Base-by-base conservation (phyloP, 768 basidiomycete species). In the Epithele typhae region DNA sequence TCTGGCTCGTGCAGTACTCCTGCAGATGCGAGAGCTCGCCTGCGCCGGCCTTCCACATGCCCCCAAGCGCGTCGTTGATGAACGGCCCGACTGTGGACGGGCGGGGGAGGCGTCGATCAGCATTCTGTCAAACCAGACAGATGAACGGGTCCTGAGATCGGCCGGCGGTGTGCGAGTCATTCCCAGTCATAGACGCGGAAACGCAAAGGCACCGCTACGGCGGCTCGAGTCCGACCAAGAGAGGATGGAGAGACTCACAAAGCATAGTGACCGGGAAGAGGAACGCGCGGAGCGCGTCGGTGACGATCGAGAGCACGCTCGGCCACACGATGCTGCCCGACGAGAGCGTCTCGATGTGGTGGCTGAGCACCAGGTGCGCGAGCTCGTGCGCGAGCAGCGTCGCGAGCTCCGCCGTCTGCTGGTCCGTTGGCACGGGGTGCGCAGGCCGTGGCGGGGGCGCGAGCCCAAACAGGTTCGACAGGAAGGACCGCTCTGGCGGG, bases 351-450 rank as follows among this genome's bases (percentile, higher is more conserved):
- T 96, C 92, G 34, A 96, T 72, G 64, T 96, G 93, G 61, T 96
- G 93, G 0, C 88, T 84, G 1, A 96, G 75, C 33, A 97, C 68
- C 22, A 99, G 74, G 69, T 99, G 96, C 0, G 93, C 79, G 45
- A 98, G 77, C 64, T 99, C 96, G 61, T 99, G 96, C 1, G 93
- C 84, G 4, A 99, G 76, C 1, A 99, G 77, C 46, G 91, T 84
- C 1, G 96, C 93, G 3, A 99, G 79, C 43, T 92, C 84, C 3
- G 87, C 68, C 1, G 91, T 94, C 65, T 97, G 93, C 47, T 91
- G 82, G 36, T 77, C 68, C 0, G 88, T 88, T 2, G 91, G 89
- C 8, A 67, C 65, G 2, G 77, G 79, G 41, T 73, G 75, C 3
- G 66, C 53, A 14, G 59, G 65, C 14, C 53, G 37, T 2, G 9